A percentile compares a stretch with the other conserved stretches of the same genome.
phyloP scores from a whole-genome alignment of 2,329 filamentous ascomycete genomes.

The Colletotrichum costaricense region DNA sequence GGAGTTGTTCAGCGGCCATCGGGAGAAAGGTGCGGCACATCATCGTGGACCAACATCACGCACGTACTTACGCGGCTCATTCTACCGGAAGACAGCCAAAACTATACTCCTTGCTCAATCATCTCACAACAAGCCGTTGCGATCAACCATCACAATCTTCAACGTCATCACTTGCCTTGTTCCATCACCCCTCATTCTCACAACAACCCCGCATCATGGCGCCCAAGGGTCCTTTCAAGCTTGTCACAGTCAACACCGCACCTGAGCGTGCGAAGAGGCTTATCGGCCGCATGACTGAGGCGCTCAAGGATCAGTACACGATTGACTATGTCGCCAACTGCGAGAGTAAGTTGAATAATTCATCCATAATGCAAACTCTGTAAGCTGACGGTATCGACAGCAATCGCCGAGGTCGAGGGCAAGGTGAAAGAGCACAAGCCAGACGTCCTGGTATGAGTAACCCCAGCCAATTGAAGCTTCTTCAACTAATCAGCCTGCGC shows the following conservation, averaged over 20 bases:
- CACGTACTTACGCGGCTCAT: neutral
- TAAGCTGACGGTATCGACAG: conserved; percentile 44
- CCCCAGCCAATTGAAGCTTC: neutral
- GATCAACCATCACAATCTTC: no score
- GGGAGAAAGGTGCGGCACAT: neutral
- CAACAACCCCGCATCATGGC: conserved; percentile 35
- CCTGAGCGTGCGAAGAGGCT: conserved; percentile 73
- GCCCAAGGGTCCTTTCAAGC: conserved; percentile 67
- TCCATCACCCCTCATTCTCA: neutral
- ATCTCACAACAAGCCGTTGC: no score
- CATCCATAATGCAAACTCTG: neutral
- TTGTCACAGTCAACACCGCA: conserved; percentile 76
- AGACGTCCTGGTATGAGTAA: conserved; percentile 42
- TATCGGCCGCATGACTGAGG: conserved; percentile 70
- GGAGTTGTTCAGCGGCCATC: neutral
- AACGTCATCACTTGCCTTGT: neutral
- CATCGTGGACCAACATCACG: neutral
- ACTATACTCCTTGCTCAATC: no score
- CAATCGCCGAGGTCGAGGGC: conserved; percentile 65
- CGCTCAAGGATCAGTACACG: conserved; percentile 71
- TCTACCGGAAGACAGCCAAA: neutral
- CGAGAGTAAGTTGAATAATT: conserved; percentile 57
- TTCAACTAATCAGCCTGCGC: neutral
- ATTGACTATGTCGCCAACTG: conserved; percentile 73
- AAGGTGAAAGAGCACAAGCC: conserved; percentile 56